Evolutionary conservation across 2,329 filamentous ascomycete genomes (phyloP).

Genomic region (Fusarium sp.): DNA sequence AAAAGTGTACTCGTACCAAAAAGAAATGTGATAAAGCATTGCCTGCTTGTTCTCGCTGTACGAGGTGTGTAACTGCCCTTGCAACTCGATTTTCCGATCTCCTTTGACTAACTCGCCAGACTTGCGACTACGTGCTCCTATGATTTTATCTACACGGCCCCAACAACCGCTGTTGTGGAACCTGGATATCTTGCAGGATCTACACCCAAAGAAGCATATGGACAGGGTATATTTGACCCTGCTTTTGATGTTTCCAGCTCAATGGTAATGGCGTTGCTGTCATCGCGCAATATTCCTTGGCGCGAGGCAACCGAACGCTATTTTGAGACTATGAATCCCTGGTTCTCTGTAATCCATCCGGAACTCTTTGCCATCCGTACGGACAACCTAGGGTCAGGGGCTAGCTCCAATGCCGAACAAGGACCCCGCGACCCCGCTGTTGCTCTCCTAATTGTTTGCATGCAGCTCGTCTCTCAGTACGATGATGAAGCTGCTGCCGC

Average conservation of each 20-base stretch:
- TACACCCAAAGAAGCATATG: conserved; percentile 36
- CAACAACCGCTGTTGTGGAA: conserved; percentile 46
- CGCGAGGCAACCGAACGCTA: conserved; percentile 50
- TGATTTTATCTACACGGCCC: conserved; percentile 50
- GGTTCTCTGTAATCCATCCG: conserved; percentile 54
- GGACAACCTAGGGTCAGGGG: conserved; percentile 11
- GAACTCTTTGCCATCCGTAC: conserved; percentile 49
- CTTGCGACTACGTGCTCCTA: conserved; percentile 48
- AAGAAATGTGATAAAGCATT: conserved; percentile 52
- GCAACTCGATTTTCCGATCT: neutral
- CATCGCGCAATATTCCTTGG: conserved; percentile 49
- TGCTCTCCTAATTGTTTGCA: conserved; percentile 54
- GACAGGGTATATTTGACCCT: conserved; percentile 44
- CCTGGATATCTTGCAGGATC: conserved; percentile 40
- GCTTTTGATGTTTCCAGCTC: conserved; percentile 48
- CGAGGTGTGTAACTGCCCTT: conserved; percentile 40
- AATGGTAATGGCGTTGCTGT: conserved; percentile 52
- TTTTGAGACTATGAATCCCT: conserved; percentile 54
- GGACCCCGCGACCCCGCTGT: conserved; percentile 42
- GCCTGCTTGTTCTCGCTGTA: conserved; percentile 48
- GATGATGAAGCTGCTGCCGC: conserved; percentile 49
- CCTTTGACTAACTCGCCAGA: conserved; percentile 14
- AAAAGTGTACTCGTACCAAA: conserved; percentile 51
- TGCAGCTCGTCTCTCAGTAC: conserved; percentile 53
- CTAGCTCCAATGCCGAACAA: conserved; percentile 18